A percentile compares a stretch with the other conserved stretches of the same genome.
These are phyloP conservation scores for Zoysia matrella DNA, from an alignment of 202 grass and related monocot species.

Conservation along the genomic window DNA sequence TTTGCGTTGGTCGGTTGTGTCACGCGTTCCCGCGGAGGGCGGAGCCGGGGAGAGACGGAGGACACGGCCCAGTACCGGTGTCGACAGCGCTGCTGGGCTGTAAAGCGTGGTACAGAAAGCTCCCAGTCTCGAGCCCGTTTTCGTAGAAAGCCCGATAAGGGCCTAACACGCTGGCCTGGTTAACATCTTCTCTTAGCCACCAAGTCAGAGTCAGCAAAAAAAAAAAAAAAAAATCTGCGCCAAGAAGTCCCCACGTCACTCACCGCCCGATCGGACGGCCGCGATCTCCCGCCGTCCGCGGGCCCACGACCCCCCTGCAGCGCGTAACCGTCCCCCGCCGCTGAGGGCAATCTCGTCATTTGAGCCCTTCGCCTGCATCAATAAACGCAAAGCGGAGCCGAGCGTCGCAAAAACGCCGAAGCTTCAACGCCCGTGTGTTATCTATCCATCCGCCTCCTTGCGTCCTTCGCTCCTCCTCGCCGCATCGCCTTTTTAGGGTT, in stretches of 20 bases:
- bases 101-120: background rate
- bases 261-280: slow-evolving; percentile 21
- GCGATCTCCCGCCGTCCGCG: slow-evolving; percentile 3
- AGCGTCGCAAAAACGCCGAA: background rate
- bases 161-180: too few relatives aligned
- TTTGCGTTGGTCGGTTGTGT: background rate
- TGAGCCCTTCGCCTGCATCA: background rate
- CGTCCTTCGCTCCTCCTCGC: background rate
- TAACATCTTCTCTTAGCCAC: too few relatives aligned
- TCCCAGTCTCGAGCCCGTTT: too few relatives aligned
- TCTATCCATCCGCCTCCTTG: slow-evolving; percentile 21
- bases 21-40: slow-evolving; percentile 7
- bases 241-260: background rate
- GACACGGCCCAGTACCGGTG: too few relatives aligned
- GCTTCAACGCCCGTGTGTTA: slow-evolving; percentile 15
- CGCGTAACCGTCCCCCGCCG: background rate
- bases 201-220: too few relatives aligned
- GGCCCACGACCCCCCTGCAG: background rate
- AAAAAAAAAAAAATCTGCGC: background rate
- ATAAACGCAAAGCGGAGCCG: slow-evolving; percentile 21
- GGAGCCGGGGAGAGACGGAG: background rate
- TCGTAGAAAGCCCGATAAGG: too few relatives aligned
- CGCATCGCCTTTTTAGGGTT: slow-evolving; percentile 57
- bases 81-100: background rate
- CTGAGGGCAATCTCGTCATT: slow-evolving; percentile 1